These are phyloP conservation scores for Globisporangium emineosum DNA, from an alignment of 352 stramenopile genomes.

Conservation along the genomic window DNA sequence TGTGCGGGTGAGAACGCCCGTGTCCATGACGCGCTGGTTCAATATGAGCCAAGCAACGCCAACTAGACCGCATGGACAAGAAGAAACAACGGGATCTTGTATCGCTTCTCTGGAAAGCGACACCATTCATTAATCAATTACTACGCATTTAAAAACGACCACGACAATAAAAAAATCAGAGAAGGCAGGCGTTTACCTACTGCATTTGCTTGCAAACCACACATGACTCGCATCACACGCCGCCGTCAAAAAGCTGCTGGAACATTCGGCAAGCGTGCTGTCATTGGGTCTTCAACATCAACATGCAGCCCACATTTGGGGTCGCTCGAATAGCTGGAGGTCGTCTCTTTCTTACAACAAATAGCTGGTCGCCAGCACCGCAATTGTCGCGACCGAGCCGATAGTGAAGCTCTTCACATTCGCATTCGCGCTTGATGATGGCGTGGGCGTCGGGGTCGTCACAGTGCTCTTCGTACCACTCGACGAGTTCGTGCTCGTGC, in stretches of 20 bases:
- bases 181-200: not conserved
- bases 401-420: not conserved
- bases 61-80: no score
- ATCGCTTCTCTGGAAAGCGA: not conserved
- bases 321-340: not conserved
- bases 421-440: not conserved
- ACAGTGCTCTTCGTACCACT: not conserved
- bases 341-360: constrained; percentile 12
- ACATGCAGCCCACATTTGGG: not conserved
- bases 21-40: no score
- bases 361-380: constrained; percentile 5
- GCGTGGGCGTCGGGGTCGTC: constrained; percentile 1
- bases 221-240: not conserved
- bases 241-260: not conserved
- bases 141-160: not conserved
- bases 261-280: not conserved
- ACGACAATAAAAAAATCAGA: not conserved
- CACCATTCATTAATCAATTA: not conserved
- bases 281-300: not conserved
- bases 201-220: not conserved
- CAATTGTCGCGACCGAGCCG: not conserved
- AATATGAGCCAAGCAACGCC: no score
- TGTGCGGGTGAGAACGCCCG: no score
- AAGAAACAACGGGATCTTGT: no score
- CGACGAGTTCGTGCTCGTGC: no score